Percentiles rank a stretch among this genome's conserved stretches.
These are phyloP conservation scores for Populus trichocarpa DNA, from an alignment of 441 rosid genomes.

Conservation along the genomic window DNA sequence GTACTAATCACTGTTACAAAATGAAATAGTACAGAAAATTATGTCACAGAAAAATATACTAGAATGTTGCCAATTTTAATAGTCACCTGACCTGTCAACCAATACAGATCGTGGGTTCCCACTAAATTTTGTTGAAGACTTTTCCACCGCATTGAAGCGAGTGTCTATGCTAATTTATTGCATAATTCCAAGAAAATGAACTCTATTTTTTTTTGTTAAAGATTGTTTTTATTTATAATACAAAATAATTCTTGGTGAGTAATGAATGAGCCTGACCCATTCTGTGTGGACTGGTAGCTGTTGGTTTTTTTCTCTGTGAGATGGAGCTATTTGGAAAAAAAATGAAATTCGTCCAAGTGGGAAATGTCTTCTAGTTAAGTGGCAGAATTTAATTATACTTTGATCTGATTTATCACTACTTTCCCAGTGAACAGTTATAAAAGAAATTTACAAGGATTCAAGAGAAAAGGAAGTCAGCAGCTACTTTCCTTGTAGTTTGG, in stretches of 20 bases:
- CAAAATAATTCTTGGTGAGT: neutral
- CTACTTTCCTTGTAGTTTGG: no score
- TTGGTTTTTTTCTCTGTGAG: neutral
- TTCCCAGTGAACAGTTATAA: no score
- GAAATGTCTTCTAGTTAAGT: neutral
- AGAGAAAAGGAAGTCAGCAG: no score
- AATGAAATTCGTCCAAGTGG: conserved; percentile 2
- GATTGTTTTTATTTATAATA: neutral
- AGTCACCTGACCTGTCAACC: neutral
- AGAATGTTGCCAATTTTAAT: neutral
- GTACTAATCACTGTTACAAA: conserved; percentile 17
- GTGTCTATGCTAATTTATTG: neutral
- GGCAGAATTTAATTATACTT: no score
- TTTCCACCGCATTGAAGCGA: neutral
- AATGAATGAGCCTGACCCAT: conserved; percentile 7
- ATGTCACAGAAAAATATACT: neutral
- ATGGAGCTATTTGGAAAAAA: neutral
- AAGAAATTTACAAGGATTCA: no score
- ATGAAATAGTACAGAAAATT: neutral
- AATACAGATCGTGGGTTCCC: neutral
- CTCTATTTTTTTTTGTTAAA: no score
- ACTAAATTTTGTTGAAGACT: neutral
- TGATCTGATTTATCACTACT: no score
- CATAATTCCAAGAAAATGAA: no score
- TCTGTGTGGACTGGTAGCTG: neutral